A percentile compares a stretch with the other conserved stretches of the same genome.
phyloP scores from a whole-genome alignment of 176 grass and related monocot species.

The Urochloa ruziziensis region DNA sequence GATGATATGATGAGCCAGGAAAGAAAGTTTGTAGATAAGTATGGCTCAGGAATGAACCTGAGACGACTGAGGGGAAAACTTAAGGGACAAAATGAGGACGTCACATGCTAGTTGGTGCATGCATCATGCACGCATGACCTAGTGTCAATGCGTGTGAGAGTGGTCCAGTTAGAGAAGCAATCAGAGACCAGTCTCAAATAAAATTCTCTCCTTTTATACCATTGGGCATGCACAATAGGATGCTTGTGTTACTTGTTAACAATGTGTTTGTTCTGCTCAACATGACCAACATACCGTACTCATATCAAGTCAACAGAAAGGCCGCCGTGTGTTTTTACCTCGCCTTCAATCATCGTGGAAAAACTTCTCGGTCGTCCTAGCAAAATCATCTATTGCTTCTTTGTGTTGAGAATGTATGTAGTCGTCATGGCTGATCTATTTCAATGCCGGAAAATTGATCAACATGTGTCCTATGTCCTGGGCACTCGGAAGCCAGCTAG shows the following conservation, averaged over 20 bases:
- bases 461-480: background rate
- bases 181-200: background rate
- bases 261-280: constrained; percentile 27
- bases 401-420: background rate
- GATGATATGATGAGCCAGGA: too few relatives aligned
- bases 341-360: background rate
- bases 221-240: background rate
- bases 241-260: constrained; percentile 38
- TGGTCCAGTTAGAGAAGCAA: background rate
- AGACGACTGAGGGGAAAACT: background rate
- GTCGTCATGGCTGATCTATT: background rate
- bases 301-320: too few relatives aligned
- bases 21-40: background rate
- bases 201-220: background rate
- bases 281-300: background rate
- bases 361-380: background rate
- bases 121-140: background rate
- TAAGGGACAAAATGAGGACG: background rate
- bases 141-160: background rate
- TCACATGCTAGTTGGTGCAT: background rate
- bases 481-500: background rate
- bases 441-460: background rate
- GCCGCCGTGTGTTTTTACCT: too few relatives aligned
- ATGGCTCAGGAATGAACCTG: background rate
- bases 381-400: background rate